Base-by-base conservation (phyloP, 1,139 yeast genomes). In the Zygotorulaspora mrakii region DNA sequence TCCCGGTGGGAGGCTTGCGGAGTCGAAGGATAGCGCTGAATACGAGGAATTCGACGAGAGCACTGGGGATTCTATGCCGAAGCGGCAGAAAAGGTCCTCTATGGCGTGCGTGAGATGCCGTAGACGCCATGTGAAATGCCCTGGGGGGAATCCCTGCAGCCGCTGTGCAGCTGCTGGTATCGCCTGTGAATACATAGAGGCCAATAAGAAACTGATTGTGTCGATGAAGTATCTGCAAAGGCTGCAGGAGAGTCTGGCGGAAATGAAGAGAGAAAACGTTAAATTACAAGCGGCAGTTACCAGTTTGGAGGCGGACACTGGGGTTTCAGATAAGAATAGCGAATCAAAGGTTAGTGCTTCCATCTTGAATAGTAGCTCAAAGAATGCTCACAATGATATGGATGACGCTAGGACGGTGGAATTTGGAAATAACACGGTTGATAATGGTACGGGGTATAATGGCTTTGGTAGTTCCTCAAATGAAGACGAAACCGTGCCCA, bases 81-180 rank as follows among this genome's bases (percentile, higher is more conserved):
- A 42, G 23, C 28, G 31, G n/a, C 33, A 39, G 32, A 52, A 50
- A 34, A 38, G 52, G 30, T 48, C 55, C 1, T 39, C 50, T 1
- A 26, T 55, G 35, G 65, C 65, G 1, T 85, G 94, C 57, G 77
- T 79, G 11, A 65, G 88, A 34, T 85, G 95, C 55, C 69, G 94
- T 29, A 74, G 77, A 35, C 70, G 91, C 42, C 94, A 85, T 60
- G 79, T 82, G 27, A 74, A 84, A 48, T 85, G 95, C 56, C 88
- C 88, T 8, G 94, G 94, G 1, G 91, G 87, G 1, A 74, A 79
- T 24, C 87, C 89, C 0, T 85, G 95, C 59, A 64, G 69, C 40
- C 79, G 80, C 53, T 85, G 95, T 58, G 66, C 63, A 13, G 61
- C 72, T 36, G 77, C 84, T 12, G 73, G 71, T 40, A 68, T 79